These are phyloP conservation scores for Leccinum disarticulatum DNA, from an alignment of 768 basidiomycete species.

Conservation along the genomic window DNA sequence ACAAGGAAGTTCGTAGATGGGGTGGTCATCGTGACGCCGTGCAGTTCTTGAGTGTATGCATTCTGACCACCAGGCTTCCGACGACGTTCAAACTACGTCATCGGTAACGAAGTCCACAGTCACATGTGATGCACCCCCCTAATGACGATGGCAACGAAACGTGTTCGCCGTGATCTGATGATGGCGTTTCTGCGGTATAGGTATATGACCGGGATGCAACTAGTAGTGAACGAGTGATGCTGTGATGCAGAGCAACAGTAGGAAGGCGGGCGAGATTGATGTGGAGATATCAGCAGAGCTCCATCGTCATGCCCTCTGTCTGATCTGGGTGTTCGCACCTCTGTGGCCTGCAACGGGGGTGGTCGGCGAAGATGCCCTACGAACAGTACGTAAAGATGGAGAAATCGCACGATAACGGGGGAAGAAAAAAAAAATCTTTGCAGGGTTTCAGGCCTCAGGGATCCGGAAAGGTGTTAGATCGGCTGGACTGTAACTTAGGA, in stretches of 20 bases:
- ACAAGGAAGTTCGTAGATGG: slow-evolving; percentile 54
- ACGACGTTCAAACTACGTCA: background rate
- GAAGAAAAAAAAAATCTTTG: background rate
- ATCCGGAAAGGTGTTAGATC: background rate
- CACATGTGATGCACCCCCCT: background rate
- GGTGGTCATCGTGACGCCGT: background rate
- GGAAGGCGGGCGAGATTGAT: background rate
- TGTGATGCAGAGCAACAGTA: background rate
- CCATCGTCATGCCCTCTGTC: too few species aligned
- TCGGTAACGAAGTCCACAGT: background rate
- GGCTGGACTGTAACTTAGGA: background rate
- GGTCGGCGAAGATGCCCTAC: background rate
- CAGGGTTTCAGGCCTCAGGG: background rate
- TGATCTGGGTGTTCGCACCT: too few species aligned
- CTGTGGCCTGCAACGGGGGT: background rate
- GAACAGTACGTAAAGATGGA: background rate
- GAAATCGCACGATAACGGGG: background rate
- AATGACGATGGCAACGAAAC: background rate
- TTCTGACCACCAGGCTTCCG: slow-evolving; percentile 2
- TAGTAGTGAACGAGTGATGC: background rate
- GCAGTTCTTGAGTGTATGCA: background rate
- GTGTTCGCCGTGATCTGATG: background rate
- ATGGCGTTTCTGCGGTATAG: background rate
- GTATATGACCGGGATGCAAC: background rate
- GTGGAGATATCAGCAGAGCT: too few species aligned